A percentile compares a stretch with the other conserved stretches of the same genome.
Conservation (phyloP, 139 green algal genomes). For the Chlorella vulgaris region DNA sequence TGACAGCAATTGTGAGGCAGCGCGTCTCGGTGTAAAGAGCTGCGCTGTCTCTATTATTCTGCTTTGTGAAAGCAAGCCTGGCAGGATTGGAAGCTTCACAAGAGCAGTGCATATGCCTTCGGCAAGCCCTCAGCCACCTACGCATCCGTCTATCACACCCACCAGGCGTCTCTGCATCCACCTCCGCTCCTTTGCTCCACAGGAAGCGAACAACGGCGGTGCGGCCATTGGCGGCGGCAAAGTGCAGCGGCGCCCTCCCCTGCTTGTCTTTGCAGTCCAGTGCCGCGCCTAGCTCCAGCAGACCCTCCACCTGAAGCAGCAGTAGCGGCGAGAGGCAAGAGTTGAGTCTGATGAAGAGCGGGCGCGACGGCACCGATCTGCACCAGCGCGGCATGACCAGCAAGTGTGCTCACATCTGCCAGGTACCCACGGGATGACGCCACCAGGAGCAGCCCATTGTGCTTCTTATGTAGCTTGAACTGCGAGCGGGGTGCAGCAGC, state of each 20-base stretch:
- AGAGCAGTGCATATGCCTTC: too few species aligned
- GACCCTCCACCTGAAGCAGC: slow-evolving; percentile 55
- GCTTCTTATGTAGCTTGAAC: slow-evolving; percentile 44
- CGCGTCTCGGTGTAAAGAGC: too few species aligned
- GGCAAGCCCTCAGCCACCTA: neutral
- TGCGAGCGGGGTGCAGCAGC: neutral
- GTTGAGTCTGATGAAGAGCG: too few species aligned
- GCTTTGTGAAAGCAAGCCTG: too few species aligned
- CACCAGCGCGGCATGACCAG: too few species aligned
- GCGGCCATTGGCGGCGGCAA: slow-evolving; percentile 66
- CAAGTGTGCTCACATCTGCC: slow-evolving; percentile 72
- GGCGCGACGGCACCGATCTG: too few species aligned
- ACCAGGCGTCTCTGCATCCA: slow-evolving; percentile 72
- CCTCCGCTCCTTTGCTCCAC: slow-evolving; percentile 59
- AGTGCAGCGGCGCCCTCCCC: slow-evolving; percentile 60
- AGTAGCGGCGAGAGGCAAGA: neutral
- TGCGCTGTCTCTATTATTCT: too few species aligned
- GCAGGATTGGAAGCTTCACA: neutral
- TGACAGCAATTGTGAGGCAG: neutral
- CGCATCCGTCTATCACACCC: neutral
- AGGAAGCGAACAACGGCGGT: slow-evolving; percentile 59
- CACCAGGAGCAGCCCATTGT: slow-evolving; percentile 72
- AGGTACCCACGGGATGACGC: slow-evolving; percentile 64
- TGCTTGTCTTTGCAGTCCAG: slow-evolving; percentile 62
- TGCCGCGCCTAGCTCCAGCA: slow-evolving; percentile 65